Percentiles rank a stretch among this genome's conserved stretches.
Conservation (phyloP, 441 rosid species). For the Francoa sonchifolia region DNA sequence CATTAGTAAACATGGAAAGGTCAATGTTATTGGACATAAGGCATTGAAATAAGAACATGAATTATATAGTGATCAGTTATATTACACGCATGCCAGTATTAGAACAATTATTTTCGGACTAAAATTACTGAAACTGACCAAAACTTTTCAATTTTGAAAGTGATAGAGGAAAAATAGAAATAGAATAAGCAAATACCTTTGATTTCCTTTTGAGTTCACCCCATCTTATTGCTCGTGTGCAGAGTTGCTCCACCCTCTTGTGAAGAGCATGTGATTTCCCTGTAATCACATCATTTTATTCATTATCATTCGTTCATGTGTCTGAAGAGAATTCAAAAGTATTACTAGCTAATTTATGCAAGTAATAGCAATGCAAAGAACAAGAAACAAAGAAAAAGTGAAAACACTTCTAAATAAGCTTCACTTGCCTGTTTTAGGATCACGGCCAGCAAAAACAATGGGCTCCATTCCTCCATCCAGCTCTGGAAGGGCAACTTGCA, state of each 20-base stretch:
- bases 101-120: too few species aligned
- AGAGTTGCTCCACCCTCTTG: conserved; percentile 97
- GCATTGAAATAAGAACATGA: too few species aligned
- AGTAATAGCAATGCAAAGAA: neutral
- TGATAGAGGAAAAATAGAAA: neutral
- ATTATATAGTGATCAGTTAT: too few species aligned
- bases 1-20: too few species aligned
- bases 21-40: too few species aligned
- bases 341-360: neutral
- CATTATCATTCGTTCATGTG: neutral
- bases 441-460: conserved; percentile 94
- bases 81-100: neutral
- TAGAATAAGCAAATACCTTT: conserved; percentile 47
- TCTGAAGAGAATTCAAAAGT: neutral
- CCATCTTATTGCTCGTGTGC: conserved; percentile 94
- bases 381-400: neutral
- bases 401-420: neutral
- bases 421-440: conserved; percentile 81
- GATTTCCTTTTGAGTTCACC: conserved; percentile 83
- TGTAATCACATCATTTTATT: conserved; percentile 26
- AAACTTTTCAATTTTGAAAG: neutral
- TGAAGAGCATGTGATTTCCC: conserved; percentile 99
- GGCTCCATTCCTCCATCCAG: conserved; percentile 99
- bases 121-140: neutral
- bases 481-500: conserved; percentile 97